Conservation (phyloP, 164 flowering plant genomes). For the Umbellularia californica region DNA sequence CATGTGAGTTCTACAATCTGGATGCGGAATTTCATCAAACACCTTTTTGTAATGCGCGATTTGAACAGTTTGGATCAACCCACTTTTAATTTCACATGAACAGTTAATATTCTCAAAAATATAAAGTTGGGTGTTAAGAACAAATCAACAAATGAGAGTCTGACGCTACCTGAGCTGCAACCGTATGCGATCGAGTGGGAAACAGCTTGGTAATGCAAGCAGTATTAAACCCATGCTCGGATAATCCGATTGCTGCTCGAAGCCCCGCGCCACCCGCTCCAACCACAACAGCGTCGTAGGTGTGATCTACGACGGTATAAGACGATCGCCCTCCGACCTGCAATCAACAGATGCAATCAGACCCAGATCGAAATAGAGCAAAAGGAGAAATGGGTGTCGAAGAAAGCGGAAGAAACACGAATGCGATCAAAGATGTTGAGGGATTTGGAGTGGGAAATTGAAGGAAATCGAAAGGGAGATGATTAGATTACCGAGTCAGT, state of each 20-base stretch:
- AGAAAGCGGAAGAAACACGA: too few species aligned
- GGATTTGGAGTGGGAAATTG: not conserved
- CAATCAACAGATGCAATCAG: conserved; percentile 17
- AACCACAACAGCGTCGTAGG: conserved; percentile 88
- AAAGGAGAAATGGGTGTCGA: not conserved
- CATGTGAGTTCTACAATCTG: too few species aligned
- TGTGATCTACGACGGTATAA: conserved; percentile 83
- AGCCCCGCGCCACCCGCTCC: conserved; percentile 98
- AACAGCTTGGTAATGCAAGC: conserved; percentile 95
- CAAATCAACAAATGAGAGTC: not conserved
- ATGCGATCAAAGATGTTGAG: too few species aligned
- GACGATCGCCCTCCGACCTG: conserved; percentile 38
- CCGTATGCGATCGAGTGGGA: conserved; percentile 91
- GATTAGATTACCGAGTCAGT: conserved; percentile 18
- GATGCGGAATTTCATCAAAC: too few species aligned
- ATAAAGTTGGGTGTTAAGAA: too few species aligned
- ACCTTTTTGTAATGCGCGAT: too few species aligned
- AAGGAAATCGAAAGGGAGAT: not conserved
- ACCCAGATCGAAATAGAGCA: not conserved
- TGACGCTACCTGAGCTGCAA: conserved; percentile 76
- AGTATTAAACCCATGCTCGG: conserved; percentile 93
- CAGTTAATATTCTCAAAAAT: too few species aligned
- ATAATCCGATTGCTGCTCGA: conserved; percentile 87
- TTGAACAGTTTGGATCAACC: too few species aligned
- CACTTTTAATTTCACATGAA: too few species aligned